Conservation (phyloP, 1,284 basidiomycete genomes). For the Sporisorium sorghi region DNA sequence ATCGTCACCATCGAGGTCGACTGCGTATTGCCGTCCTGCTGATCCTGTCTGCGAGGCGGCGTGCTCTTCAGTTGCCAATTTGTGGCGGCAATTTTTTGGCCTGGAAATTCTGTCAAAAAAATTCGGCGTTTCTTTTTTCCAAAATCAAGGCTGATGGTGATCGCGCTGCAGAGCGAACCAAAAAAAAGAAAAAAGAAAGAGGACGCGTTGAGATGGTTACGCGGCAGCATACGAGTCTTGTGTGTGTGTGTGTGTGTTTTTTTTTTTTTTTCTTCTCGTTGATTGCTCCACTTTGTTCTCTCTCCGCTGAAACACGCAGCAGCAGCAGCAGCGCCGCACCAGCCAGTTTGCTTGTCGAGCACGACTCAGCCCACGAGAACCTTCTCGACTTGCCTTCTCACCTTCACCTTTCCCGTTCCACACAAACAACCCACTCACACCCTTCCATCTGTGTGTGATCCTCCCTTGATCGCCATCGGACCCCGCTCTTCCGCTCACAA, state of each 20-base stretch:
- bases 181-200: too few species aligned
- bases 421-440: too few species aligned
- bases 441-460: too few species aligned
- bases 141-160: too few species aligned
- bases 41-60: too few species aligned
- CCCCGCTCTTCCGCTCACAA: too few species aligned
- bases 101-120: background rate
- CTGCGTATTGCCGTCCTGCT: background rate
- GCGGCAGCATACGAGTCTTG: background rate
- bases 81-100: background rate
- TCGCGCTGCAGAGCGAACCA: too few species aligned
- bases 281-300: too few species aligned
- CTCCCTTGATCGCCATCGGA: too few species aligned
- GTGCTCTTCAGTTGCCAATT: too few species aligned
- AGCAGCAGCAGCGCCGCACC: too few species aligned
- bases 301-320: conserved; percentile 3
- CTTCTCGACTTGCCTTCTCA: background rate
- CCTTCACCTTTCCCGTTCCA: background rate
- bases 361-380: background rate
- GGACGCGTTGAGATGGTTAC: background rate
- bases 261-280: background rate
- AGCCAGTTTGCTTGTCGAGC: background rate
- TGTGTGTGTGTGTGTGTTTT: background rate
- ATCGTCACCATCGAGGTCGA: too few species aligned
- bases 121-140: background rate